These are phyloP conservation scores for Pseudocercospora fijiensis DNA, from an alignment of 2,329 filamentous ascomycete genomes.

Conservation along the genomic window DNA sequence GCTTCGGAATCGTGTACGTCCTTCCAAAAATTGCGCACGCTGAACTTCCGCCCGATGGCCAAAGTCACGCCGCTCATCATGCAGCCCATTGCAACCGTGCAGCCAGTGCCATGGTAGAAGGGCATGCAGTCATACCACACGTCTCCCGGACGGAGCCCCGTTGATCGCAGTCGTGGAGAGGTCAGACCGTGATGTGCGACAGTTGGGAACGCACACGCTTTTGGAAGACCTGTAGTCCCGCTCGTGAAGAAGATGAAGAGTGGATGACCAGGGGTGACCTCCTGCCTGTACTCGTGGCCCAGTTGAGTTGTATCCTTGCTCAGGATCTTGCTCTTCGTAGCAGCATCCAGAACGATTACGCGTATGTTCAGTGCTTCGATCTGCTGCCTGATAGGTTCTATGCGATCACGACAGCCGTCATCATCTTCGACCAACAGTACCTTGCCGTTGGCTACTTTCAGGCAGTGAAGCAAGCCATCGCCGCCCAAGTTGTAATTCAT, in stretches of 20 bases:
- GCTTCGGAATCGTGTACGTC: slow-evolving; percentile 67
- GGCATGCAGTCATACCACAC: slow-evolving; percentile 77
- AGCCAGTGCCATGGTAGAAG: slow-evolving; percentile 73
- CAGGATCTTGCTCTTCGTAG: slow-evolving; percentile 50
- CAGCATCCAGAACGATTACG: slow-evolving; percentile 54
- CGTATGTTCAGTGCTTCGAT: slow-evolving; percentile 59
- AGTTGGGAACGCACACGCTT: slow-evolving; percentile 64
- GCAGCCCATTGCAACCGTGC: slow-evolving; percentile 57
- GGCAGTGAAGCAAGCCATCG: slow-evolving; percentile 38
- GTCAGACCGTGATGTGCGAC: slow-evolving; percentile 46
- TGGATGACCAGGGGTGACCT: slow-evolving; percentile 55
- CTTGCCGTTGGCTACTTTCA: slow-evolving; percentile 43
- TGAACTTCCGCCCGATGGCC: slow-evolving; percentile 67
- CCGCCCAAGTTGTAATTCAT: slow-evolving; percentile 41
- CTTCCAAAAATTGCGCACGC: slow-evolving; percentile 67
- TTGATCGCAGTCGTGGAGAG: slow-evolving; percentile 38
- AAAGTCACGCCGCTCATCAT: slow-evolving; percentile 58
- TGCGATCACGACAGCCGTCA: slow-evolving; percentile 53
- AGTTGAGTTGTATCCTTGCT: slow-evolving; percentile 53
- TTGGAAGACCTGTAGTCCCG: slow-evolving; percentile 73
- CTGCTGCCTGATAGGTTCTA: slow-evolving; percentile 52
- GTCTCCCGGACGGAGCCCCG: slow-evolving; percentile 50
- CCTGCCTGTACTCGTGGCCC: slow-evolving; percentile 55
- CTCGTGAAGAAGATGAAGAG: slow-evolving; percentile 71
- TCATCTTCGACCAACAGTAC: slow-evolving; percentile 50